Conservation (phyloP, 2,329 filamentous ascomycete genomes). For the Cordyceps farinosa region DNA sequence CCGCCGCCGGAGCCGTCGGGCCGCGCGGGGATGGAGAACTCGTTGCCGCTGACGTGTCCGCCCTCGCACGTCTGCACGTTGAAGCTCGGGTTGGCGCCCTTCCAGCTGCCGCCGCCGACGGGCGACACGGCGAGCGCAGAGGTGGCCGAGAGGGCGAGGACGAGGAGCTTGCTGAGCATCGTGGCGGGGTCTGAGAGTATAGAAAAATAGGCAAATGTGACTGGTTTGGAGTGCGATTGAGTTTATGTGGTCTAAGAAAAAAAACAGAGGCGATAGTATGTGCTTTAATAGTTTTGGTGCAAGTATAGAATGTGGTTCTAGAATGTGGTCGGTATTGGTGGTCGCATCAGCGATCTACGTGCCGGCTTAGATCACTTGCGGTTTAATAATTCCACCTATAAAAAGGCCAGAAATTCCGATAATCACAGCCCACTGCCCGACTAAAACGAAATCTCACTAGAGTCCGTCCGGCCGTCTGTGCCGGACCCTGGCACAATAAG, state of each 20-base stretch:
- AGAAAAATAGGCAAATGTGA: not conserved
- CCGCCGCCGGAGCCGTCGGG: not conserved
- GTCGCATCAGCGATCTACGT: not conserved
- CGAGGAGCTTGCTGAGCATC: not conserved
- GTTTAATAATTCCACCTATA: not conserved
- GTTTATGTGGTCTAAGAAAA: not conserved
- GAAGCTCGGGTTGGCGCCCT: not conserved
- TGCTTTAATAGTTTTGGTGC: not conserved
- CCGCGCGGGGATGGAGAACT: not conserved
- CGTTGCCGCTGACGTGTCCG: not conserved
- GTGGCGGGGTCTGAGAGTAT: not conserved
- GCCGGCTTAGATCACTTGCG: not conserved
- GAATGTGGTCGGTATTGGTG: not conserved
- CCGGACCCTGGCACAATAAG: not conserved
- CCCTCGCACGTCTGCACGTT: not conserved
- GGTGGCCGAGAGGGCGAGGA: slow-evolving; percentile 1
- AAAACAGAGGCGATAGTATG: not conserved
- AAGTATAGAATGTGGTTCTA: not conserved
- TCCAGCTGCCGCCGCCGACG: slow-evolving; percentile 1
- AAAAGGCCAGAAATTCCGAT: not conserved
- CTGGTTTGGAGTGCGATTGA: not conserved
- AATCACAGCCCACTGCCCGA: not conserved
- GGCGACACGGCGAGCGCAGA: not conserved
- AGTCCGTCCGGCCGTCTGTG: not conserved
- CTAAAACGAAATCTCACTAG: not conserved